Base-by-base conservation (phyloP, 306 rosid species). In the Castanospermum australe region DNA sequence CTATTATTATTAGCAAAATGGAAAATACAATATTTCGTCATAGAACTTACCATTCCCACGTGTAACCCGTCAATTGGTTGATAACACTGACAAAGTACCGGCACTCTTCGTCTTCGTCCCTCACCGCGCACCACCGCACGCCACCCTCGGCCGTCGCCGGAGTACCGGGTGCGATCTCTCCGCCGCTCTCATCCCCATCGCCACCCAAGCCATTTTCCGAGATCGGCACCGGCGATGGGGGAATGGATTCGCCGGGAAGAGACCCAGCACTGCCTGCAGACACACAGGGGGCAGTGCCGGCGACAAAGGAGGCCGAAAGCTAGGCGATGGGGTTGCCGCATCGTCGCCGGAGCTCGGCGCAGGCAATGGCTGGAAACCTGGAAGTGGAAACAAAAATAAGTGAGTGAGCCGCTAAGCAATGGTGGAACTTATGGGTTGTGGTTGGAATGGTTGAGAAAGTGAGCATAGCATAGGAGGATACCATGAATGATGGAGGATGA, bases 71-170 rank as follows among this genome's bases (percentile, higher is more conserved):
- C 14, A 62, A 41, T 70, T 82, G 82, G 77, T 76, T 68, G 60
- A 82, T 28, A 10, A 57, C 44, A 22, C 25, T 39, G 14, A 62
- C 47, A 42, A 76, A 70, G 38, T 55, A 9, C 2, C 17, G 48
- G 33, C 85, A 69, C 20, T 68, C 73, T 33, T 82, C 67, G 41
- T 14, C 47, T 71, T 76, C 44, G 13, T 76, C 78, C 48, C 85
- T 81, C 73, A 75, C 85, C 15, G 73, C 30, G 13, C 85, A 81
- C 85, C 85, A 81, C 81, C 81, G 36, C 60, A 76, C 67, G 6
- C 55, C 20, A 44, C 33, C 73, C 30, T 68, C 81, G 10, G 21
- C 55, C 17, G 8, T 47, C 3, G 56, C 65, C 77, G 54, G 79
- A 38, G 42, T 14, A 61, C 54, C 36, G 5, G 67, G 22, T n/a